Base-by-base conservation (phyloP, 257 asterid species). In the Jacaranda mimosifolia region DNA sequence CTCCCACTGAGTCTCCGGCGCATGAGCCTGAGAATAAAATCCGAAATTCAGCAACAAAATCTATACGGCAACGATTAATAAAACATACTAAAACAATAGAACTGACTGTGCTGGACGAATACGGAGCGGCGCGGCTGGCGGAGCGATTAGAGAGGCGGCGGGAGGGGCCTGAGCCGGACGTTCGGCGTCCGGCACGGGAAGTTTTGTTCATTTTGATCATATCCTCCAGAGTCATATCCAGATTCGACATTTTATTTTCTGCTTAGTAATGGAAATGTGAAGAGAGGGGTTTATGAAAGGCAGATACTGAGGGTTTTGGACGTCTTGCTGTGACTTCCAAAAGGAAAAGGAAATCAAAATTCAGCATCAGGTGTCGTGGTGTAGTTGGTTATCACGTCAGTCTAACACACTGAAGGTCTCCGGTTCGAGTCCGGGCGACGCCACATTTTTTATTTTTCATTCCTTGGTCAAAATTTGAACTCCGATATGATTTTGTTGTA, bases 301-400 rank as follows among this genome's bases (percentile, higher is more conserved):
- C 4, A 21, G 69, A 7, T n/a, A 0, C 18, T 12, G 45, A 12
- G 57, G 55, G 69, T 21, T 45, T 68, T 64, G 48, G 0, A 1
- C 8, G 3, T 62, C 11, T 17, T 11, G 6, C 38, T 13, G 35
- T 17, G 32, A 7, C 10, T 5, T 1, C 32, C 8, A n/a, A 21
- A 11, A 26, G 32, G 32, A 11, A 9, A 0, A 53, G 14, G 15
- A n/a, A 53, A 53, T 15, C 9, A 48, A 9, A 9, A 48, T 4
- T 11, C 5, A 0, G 13, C 49, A 1, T 0, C 12, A 1, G 92
- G 91, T 88, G 79, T 91, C 93, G 89, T 89, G 94, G 93, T 89
- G 94, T 87, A 89, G 94, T 87, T 89, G 94, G 94, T 89, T 91
- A 91, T 87, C 92, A 87, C 92, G 92, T 91, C 92, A 89, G 92